Evolutionary conservation across 2,329 filamentous ascomycete genomes (phyloP), one percentile per base, ranked within the genome.

Genomic region (Graphilbum ipis-grandicollis): DNA sequence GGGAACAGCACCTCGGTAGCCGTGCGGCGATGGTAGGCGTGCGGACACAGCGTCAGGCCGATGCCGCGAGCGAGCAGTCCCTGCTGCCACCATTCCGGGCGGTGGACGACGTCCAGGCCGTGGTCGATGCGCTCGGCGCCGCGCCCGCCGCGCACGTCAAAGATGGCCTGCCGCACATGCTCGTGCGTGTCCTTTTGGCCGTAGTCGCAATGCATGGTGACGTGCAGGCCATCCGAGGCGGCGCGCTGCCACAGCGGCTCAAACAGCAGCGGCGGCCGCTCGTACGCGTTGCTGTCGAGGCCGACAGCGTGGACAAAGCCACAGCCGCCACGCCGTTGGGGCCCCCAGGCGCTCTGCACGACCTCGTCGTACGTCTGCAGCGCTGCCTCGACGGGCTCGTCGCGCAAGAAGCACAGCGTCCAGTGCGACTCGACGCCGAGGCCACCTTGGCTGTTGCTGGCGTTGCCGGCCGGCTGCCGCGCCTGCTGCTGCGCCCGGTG

Each of bases 371-470:
- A 71, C 31, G 56, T 60, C 18, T 53, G 49, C 34, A 62, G 48
- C 31, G 70, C 71, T 10, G 71, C 66, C 19, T 58, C 51, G 7
- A 71, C 62, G 4, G 77, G 71, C 31, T 83, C 56, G 53, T 84
- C 75, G 26, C 78, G 66, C 42, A 84, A 56, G 46, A 84, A 75
- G 52, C 79, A 84, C 46, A 77, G 66, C 43, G 82, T 79, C 30
- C 83, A 57, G 44, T 70, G 63, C 23, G 72, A 70, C 2, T 66
- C 71, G 34, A 84, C 64, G 17, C 66, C 69, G 17, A 80, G 59
- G 41, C 52, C 48, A 71, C 60, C 1, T 78, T 79, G 19, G n/a
- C n/a, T 70, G 64, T 38, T 56, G 49, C 44, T 74, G 68, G n/a
- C n/a, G n/a, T n/a, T n/a, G n/a, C n/a, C n/a, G n/a, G n/a, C n/a